A percentile compares a stretch with the other conserved stretches of the same genome.
Conservation (phyloP, 345 rosid genomes). For the Hibiscus mutabilis region DNA sequence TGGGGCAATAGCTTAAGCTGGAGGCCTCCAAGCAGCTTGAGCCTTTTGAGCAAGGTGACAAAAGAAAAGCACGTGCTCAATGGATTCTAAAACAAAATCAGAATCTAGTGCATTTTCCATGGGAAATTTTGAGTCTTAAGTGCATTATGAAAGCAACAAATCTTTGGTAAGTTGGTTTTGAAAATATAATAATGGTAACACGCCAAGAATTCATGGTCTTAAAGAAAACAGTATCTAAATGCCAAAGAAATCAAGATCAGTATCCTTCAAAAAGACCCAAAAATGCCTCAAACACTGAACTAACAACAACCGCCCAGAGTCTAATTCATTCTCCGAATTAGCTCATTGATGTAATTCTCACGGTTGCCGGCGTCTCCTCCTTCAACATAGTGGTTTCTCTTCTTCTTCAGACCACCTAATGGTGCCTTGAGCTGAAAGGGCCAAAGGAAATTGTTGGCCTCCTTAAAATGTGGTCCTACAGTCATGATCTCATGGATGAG, state of each 20-base stretch:
- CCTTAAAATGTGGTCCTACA: constrained; percentile 92
- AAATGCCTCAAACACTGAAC: neutral
- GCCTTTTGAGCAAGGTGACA: too few relatives aligned
- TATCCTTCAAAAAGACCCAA: neutral
- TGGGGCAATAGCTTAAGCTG: too few relatives aligned
- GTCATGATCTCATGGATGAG: constrained; percentile 83
- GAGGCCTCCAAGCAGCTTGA: too few relatives aligned
- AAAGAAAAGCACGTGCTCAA: too few relatives aligned
- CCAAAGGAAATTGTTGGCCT: constrained; percentile 88
- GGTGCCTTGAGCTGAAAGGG: constrained; percentile 97
- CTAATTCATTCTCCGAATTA: constrained; percentile 86
- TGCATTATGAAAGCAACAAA: neutral
- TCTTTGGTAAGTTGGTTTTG: neutral
- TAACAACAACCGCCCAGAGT: neutral
- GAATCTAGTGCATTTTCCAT: too few relatives aligned
- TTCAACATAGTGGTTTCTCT: constrained; percentile 94
- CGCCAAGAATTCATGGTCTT: neutral
- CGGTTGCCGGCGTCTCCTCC: constrained; percentile 92
- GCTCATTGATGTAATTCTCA: constrained; percentile 69
- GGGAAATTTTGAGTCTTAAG: neutral
- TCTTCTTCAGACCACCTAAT: constrained; percentile 71
- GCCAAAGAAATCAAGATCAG: neutral
- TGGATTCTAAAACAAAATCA: too few relatives aligned
- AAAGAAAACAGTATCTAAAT: neutral
- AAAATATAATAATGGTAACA: neutral